phyloP scores from a whole-genome alignment of 2,329 filamentous ascomycete genomes.

The Penicillium sp. region DNA sequence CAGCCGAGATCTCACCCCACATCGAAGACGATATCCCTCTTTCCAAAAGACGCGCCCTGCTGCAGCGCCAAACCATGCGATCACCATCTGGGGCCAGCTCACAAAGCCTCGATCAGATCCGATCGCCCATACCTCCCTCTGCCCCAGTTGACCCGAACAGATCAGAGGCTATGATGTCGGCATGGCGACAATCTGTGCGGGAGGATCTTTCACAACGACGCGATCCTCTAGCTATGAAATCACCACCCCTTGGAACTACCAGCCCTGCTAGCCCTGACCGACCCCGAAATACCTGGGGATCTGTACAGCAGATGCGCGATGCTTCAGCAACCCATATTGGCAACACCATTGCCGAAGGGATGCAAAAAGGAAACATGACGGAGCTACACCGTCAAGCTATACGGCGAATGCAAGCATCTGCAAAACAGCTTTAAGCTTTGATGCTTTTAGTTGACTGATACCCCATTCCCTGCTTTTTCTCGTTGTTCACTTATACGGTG shows the following conservation, averaged over 20 bases:
- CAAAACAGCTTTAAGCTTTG: slow-evolving; percentile 36
- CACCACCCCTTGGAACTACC: slow-evolving; percentile 9
- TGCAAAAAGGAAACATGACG: slow-evolving; percentile 73
- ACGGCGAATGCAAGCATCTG: slow-evolving; percentile 71
- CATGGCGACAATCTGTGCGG: slow-evolving; percentile 66
- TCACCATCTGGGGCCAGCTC: slow-evolving; percentile 56
- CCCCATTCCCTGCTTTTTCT: not conserved
- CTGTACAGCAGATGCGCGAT: slow-evolving; percentile 59
- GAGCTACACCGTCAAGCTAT: slow-evolving; percentile 77
- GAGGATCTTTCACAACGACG: slow-evolving; percentile 55
- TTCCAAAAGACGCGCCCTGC: slow-evolving; percentile 64
- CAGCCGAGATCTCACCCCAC: not conserved
- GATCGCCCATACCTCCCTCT: slow-evolving; percentile 11
- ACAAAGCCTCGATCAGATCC: slow-evolving; percentile 9
- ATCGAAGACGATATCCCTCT: slow-evolving; percentile 71
- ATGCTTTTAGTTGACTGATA: slow-evolving; percentile 8
- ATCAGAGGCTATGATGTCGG: slow-evolving; percentile 60
- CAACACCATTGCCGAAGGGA: slow-evolving; percentile 68
- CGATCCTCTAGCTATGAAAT: slow-evolving; percentile 31
- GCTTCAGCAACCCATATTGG: slow-evolving; percentile 60
- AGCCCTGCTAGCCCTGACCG: slow-evolving; percentile 52
- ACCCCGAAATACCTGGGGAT: slow-evolving; percentile 62
- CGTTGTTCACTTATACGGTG: not conserved
- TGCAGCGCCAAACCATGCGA: slow-evolving; percentile 54
- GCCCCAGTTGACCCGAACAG: slow-evolving; percentile 14